These are phyloP conservation scores for Peronosclerospora sorghi DNA, from an alignment of 352 stramenopile genomes.

Conservation along the genomic window DNA sequence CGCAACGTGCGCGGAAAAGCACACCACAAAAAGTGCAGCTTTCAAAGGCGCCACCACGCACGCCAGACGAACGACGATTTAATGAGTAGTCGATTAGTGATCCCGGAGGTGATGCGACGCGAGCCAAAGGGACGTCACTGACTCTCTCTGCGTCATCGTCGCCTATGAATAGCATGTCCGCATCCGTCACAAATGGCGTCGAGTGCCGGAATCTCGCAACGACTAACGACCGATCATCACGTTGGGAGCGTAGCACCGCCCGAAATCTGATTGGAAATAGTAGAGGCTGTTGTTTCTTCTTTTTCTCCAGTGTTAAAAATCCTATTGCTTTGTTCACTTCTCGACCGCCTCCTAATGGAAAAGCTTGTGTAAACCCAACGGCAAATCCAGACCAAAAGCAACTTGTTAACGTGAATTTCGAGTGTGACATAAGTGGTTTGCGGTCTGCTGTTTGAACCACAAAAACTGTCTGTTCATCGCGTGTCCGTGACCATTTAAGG, in stretches of 20 bases:
- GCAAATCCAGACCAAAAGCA: slow-evolving; percentile 40
- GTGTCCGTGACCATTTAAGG: slow-evolving; percentile 43
- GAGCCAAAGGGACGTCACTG: slow-evolving; percentile 26
- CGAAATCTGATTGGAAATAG: slow-evolving; percentile 52
- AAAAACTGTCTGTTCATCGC: slow-evolving; percentile 57
- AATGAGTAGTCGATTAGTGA: slow-evolving; percentile 3
- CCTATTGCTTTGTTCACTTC: slow-evolving; percentile 45
- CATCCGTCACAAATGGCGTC: slow-evolving; percentile 37
- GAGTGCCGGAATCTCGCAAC: slow-evolving; percentile 7
- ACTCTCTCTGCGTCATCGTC: slow-evolving; percentile 33
- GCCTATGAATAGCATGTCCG: slow-evolving; percentile 41
- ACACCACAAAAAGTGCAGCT: slow-evolving; percentile 43
- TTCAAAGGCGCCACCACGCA: slow-evolving; percentile 29
- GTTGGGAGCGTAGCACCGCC: slow-evolving; percentile 25
- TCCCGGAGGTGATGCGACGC: slow-evolving; percentile 8
- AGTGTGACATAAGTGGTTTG: slow-evolving; percentile 30
- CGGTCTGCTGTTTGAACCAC: slow-evolving; percentile 42
- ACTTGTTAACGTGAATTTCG: slow-evolving; percentile 52
- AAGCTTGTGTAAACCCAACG: slow-evolving; percentile 45
- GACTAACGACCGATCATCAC: slow-evolving; percentile 18
- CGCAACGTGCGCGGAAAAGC: slow-evolving; percentile 25
- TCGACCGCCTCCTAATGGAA: slow-evolving; percentile 35
- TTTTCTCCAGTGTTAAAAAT: slow-evolving; percentile 55
- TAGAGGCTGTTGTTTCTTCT: slow-evolving; percentile 44
- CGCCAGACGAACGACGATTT: slow-evolving; percentile 3